These are phyloP conservation scores for Penstemon davidsonii DNA, from an alignment of 257 asterid genomes.

Conservation along the genomic window DNA sequence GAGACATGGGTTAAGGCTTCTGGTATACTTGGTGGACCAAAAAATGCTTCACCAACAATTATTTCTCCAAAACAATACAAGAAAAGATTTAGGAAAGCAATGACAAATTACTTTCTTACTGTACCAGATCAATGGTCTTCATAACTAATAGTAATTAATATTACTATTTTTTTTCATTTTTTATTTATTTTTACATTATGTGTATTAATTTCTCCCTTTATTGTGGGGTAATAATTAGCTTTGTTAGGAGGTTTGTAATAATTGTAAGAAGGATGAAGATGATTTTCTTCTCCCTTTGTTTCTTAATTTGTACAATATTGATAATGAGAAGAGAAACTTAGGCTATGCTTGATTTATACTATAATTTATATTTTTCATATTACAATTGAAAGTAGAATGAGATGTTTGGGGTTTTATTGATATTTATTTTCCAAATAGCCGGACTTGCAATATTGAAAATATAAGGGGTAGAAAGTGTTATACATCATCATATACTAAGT, in stretches of 20 bases:
- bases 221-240: neutral
- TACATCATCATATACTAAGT: too few species aligned
- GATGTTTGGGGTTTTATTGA: too few species aligned
- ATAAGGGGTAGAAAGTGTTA: too few species aligned
- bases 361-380: too few species aligned
- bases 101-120: constrained; percentile 85
- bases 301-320: neutral
- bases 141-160: constrained; percentile 20
- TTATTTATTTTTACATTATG: neutral
- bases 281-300: neutral
- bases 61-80: constrained; percentile 91
- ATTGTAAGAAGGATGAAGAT: neutral
- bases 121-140: constrained; percentile 93
- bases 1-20: constrained; percentile 97
- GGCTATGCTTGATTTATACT: too few species aligned
- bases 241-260: too few species aligned
- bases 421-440: too few species aligned
- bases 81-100: constrained; percentile 94
- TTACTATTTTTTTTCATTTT: neutral
- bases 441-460: too few species aligned
- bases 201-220: neutral
- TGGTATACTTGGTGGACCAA: constrained; percentile 93
- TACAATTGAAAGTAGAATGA: too few species aligned
- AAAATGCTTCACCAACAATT: constrained; percentile 85
- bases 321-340: neutral